Conservation (phyloP, 176 grass and related monocot species). For the Chloris gayana region DNA sequence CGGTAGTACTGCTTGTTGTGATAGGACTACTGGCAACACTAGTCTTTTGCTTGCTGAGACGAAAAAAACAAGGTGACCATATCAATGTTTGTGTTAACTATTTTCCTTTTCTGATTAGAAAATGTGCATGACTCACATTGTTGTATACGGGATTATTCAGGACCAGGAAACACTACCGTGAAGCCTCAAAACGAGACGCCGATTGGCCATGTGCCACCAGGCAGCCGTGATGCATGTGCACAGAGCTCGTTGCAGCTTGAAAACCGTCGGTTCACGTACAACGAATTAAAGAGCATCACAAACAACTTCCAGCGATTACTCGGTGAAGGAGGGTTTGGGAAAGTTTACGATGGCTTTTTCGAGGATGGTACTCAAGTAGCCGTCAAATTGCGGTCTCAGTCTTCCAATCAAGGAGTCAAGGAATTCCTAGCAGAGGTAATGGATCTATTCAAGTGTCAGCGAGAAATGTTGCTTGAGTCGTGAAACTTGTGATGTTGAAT, state of each 20-base stretch:
- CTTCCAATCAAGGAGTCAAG: constrained; percentile 50
- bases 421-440: constrained; percentile 66
- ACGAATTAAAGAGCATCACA: constrained; percentile 51
- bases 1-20: constrained; percentile 6
- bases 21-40: constrained; percentile 8
- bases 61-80: constrained; percentile 27
- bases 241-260: constrained; percentile 36
- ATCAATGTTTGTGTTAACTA: background rate
- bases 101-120: background rate
- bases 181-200: constrained; percentile 9
- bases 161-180: background rate
- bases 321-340: constrained; percentile 56
- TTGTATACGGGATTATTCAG: background rate
- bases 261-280: constrained; percentile 55
- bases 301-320: constrained; percentile 44
- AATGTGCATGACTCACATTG: no score
- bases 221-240: no score
- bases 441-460: background rate
- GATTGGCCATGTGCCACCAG: background rate
- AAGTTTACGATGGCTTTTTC: constrained; percentile 48
- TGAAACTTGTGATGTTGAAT: no score
- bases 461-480: no score
- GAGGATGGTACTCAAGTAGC: constrained; percentile 57
- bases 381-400: constrained; percentile 46
- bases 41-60: constrained; percentile 7